Conservation (phyloP, 2,329 filamentous ascomycete genomes). For the Orbilia blumenaviensis region DNA sequence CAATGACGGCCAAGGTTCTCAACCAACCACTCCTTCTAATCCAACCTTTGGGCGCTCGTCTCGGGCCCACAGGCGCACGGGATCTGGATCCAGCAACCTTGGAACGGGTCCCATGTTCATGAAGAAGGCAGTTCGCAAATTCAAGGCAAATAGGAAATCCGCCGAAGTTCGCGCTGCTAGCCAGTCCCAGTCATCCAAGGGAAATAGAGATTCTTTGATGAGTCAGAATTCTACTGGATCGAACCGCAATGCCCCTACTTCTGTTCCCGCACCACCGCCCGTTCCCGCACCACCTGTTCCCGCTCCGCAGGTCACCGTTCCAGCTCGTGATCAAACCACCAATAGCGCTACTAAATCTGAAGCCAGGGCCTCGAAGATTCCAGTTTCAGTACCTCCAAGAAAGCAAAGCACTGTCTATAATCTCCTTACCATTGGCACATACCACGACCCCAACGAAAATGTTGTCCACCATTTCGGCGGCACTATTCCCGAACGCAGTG, state of each 20-base stretch:
- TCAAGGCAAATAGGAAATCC: slow-evolving; percentile 36
- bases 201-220: slow-evolving; percentile 40
- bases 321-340: too few relatives aligned
- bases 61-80: slow-evolving; percentile 35
- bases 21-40: slow-evolving; percentile 20
- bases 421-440: slow-evolving; percentile 2
- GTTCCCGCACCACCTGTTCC: slow-evolving; percentile 11
- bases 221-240: slow-evolving; percentile 33
- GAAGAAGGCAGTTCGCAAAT: slow-evolving; percentile 37
- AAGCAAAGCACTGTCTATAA: not conserved
- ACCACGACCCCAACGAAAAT: slow-evolving; percentile 30
- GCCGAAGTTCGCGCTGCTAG: not conserved
- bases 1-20: not conserved
- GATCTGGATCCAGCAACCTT: slow-evolving; percentile 43
- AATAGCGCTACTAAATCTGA: not conserved
- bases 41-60: not conserved
- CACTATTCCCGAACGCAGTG: slow-evolving; percentile 36
- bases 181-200: not conserved
- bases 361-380: not conserved
- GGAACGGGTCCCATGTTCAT: slow-evolving; percentile 47
- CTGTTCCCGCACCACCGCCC: slow-evolving; percentile 3
- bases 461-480: slow-evolving; percentile 41
- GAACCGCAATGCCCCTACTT: not conserved
- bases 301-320: not conserved
- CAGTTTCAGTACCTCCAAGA: too few relatives aligned